Percentiles rank a stretch among this genome's conserved stretches.
phyloP scores from a whole-genome alignment of 202 grass and related monocot genomes.

The Digitaria exilis region DNA sequence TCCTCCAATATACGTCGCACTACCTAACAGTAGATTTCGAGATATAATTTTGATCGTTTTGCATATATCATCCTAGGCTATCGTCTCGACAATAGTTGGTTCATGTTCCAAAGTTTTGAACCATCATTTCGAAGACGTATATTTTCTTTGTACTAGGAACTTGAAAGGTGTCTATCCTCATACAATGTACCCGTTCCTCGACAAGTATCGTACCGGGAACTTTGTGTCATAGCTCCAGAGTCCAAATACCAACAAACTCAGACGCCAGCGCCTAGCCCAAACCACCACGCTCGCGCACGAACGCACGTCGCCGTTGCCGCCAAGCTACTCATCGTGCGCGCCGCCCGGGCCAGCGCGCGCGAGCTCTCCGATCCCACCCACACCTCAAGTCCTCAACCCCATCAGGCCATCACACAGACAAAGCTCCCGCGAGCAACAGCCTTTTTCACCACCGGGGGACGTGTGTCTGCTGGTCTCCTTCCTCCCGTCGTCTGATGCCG shows the following conservation, averaged over 20 bases:
- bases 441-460: background rate
- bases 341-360: background rate
- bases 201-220: no score
- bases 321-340: constrained; percentile 34
- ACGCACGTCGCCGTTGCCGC: constrained; percentile 29
- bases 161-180: no score
- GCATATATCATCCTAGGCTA: no score
- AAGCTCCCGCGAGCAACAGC: background rate
- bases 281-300: background rate
- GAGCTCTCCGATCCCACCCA: background rate
- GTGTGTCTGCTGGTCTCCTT: background rate
- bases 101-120: no score
- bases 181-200: no score
- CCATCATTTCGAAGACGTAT: no score
- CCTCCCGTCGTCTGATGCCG: background rate
- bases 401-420: background rate
- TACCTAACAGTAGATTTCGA: no score
- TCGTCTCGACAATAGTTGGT: no score
- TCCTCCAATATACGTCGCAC: no score
- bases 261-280: background rate
- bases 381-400: background rate
- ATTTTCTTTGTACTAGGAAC: no score
- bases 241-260: background rate
- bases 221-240: no score
- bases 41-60: no score